A percentile compares a stretch with the other conserved stretches of the same genome.
Conservation (phyloP, 257 asterid genomes). For the Solanum pimpinellifolium region DNA sequence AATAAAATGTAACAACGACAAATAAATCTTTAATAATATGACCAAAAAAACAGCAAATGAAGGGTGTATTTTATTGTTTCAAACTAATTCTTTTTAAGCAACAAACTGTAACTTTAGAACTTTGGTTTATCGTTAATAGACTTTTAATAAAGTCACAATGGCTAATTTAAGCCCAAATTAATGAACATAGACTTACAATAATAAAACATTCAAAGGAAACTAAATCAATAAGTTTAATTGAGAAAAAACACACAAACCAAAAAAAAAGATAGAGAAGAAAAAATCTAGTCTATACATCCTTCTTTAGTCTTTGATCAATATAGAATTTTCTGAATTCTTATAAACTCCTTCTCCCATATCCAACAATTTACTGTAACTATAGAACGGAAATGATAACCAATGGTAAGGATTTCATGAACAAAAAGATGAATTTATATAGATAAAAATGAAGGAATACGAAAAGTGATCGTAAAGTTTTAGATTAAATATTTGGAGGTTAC, state of each 20-base stretch:
- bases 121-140: not conserved
- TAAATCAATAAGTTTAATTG: not conserved
- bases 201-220: not conserved
- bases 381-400: not conserved
- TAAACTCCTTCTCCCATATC: not conserved
- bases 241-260: not conserved
- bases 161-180: not conserved
- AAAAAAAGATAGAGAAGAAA: not conserved
- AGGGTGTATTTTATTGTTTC: not conserved
- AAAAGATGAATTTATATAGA: too few species aligned
- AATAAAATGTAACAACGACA: too few species aligned
- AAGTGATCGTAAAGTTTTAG: not conserved
- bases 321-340: not conserved
- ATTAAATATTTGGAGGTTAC: not conserved
- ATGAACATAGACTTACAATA: not conserved
- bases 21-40: too few species aligned
- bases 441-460: not conserved
- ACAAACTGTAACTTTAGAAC: not conserved
- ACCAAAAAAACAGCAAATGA: not conserved
- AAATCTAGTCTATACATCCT: not conserved
- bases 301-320: not conserved
- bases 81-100: not conserved
- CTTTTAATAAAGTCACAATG: not conserved
- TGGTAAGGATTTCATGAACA: not conserved
- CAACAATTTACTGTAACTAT: not conserved